Conservation (phyloP, 768 basidiomycete species). For the Infundibulicybe gibba region DNA sequence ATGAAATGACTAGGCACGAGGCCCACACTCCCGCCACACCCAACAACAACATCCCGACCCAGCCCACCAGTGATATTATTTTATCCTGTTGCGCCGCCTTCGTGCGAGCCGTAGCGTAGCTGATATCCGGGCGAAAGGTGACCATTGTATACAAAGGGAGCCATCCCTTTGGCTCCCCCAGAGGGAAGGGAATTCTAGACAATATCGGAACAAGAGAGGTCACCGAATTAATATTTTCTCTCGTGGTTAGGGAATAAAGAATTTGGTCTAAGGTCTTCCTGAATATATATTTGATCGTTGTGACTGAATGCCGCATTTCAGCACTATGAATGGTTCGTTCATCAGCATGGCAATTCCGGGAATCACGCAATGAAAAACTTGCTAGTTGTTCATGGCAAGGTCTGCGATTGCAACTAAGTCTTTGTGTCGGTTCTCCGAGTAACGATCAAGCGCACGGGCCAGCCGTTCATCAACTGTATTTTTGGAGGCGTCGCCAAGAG, state of each 20-base stretch:
- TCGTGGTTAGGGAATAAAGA: conserved; percentile 58
- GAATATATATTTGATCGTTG: conserved; percentile 74
- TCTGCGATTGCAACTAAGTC: conserved; percentile 90
- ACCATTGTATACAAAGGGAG: conserved; percentile 96
- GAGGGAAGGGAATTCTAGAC: conserved; percentile 54
- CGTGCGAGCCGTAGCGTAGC: conserved; percentile 76
- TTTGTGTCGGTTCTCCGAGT: conserved; percentile 79
- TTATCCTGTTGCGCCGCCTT: conserved; percentile 68
- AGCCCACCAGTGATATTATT: conserved; percentile 50
- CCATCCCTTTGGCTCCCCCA: conserved; percentile 70
- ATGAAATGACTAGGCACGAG: conserved; percentile 28
- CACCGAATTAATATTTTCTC: conserved; percentile 37
- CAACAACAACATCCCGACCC: conserved; percentile 42
- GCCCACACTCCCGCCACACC: conserved; percentile 41
- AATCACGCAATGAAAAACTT: conserved; percentile 29
- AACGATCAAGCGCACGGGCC: conserved; percentile 65
- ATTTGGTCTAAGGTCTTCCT: conserved; percentile 78
- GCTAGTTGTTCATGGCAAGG: conserved; percentile 98
- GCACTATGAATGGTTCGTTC: conserved; percentile 44
- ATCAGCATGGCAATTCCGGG: conserved; percentile 9
- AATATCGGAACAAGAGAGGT: conserved; percentile 42
- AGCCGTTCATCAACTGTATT: conserved; percentile 51
- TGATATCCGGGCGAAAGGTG: conserved; percentile 94
- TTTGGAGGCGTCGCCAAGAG: conserved; percentile 23
- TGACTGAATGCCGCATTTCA: conserved; percentile 93